These are phyloP conservation scores for Hanseniaspora meyeri DNA, from an alignment of 805 yeast species.

Conservation along the genomic window DNA sequence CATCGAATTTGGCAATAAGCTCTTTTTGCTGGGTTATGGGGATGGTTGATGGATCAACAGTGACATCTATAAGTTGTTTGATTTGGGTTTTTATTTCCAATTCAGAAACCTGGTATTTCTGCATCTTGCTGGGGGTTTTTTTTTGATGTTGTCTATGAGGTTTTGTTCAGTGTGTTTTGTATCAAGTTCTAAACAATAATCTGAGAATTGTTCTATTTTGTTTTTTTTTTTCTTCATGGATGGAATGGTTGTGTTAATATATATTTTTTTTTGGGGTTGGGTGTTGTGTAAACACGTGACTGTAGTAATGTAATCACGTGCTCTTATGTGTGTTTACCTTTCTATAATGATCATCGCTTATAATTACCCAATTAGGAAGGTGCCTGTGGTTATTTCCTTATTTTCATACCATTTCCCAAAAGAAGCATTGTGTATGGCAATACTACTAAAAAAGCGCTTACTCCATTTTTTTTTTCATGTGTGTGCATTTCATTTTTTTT, in stretches of 20 bases:
- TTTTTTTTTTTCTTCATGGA: not conserved
- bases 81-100: not conserved
- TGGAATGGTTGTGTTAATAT: too few relatives aligned
- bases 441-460: too few relatives aligned
- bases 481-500: too few relatives aligned
- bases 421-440: too few relatives aligned
- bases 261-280: too few relatives aligned
- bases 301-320: not conserved
- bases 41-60: slow-evolving; percentile 10
- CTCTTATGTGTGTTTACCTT: too few relatives aligned
- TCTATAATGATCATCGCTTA: not conserved
- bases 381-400: not conserved
- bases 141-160: not conserved
- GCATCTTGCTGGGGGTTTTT: not conserved
- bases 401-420: too few relatives aligned
- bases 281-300: too few relatives aligned
- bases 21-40: slow-evolving; percentile 11
- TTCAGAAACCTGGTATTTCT: not conserved
- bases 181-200: too few relatives aligned
- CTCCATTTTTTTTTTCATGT: too few relatives aligned
- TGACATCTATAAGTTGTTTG: slow-evolving; percentile 1
- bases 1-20: slow-evolving; percentile 7
- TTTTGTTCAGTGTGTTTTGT: not conserved
- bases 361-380: not conserved
- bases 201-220: not conserved